phyloP scores from a whole-genome alignment of 768 basidiomycete species.

The Lentinula sp. region DNA sequence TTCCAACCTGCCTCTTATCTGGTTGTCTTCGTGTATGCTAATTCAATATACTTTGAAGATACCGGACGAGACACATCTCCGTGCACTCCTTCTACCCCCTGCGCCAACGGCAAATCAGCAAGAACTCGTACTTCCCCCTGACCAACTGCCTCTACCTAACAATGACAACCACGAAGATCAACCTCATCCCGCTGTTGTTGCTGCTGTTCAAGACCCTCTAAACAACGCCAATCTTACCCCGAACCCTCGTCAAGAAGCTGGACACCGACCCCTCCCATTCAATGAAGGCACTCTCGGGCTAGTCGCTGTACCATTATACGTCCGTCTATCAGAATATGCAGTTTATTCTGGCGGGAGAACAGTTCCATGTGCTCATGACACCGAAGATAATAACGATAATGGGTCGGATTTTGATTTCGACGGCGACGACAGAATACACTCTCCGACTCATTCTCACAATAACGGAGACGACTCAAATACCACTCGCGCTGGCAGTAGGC shows the following conservation, averaged over 20 bases:
- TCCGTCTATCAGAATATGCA: slow-evolving; percentile 55
- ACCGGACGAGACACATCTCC: slow-evolving; percentile 12
- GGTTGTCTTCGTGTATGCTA: neutral
- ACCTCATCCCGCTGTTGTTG: neutral
- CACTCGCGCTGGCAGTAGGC: too few species aligned
- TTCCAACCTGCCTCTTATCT: neutral
- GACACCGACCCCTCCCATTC: slow-evolving; percentile 16
- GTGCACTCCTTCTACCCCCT: slow-evolving; percentile 7
- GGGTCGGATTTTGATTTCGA: slow-evolving; percentile 4
- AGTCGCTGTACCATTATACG: slow-evolving; percentile 45
- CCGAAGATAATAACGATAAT: neutral
- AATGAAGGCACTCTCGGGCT: slow-evolving; percentile 28
- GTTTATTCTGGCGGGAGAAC: neutral
- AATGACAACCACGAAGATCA: neutral
- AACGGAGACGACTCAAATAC: neutral
- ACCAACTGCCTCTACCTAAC: neutral
- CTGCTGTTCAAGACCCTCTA: neutral
- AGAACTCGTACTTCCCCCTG: neutral
- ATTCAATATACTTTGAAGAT: slow-evolving; percentile 12
- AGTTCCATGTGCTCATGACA: neutral
- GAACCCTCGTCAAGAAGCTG: neutral
- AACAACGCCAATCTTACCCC: neutral
- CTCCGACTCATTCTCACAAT: neutral
- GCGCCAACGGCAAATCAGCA: slow-evolving; percentile 11
- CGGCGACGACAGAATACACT: neutral